These are phyloP conservation scores for Fraxinus quadrangulata DNA, from an alignment of 257 asterid species.

Conservation along the genomic window DNA sequence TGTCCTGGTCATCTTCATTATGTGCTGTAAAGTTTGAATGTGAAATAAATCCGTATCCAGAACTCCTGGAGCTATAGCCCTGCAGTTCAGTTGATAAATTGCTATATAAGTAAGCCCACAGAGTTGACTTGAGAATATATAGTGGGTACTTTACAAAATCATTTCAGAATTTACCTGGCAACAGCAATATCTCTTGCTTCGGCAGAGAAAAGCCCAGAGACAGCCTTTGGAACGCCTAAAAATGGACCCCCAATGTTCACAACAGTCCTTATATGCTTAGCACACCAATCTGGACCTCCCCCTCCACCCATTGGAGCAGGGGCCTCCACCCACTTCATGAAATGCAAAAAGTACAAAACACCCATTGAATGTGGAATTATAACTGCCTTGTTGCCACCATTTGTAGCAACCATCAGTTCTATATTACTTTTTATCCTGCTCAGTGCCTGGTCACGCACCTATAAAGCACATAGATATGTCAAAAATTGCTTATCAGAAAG, in stretches of 20 bases:
- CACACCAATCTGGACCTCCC: constrained; percentile 93
- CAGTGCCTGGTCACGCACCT: constrained; percentile 81
- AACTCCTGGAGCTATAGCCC: constrained; percentile 80
- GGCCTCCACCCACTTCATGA: constrained; percentile 95
- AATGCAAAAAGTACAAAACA: constrained; percentile 77
- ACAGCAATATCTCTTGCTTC: constrained; percentile 44
- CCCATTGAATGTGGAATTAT: constrained; percentile 96
- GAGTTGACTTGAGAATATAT: background rate
- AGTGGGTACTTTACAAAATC: background rate
- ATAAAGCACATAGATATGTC: constrained; percentile 20
- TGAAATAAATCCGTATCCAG: constrained; percentile 69
- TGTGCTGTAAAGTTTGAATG: constrained; percentile 75
- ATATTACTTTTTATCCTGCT: constrained; percentile 80
- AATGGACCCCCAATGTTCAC: constrained; percentile 91
- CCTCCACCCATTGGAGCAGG: constrained; percentile 96
- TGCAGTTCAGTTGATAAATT: constrained; percentile 29
- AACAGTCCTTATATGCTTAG: constrained; percentile 80
- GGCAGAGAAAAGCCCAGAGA: constrained; percentile 41
- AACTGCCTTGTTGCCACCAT: constrained; percentile 79
- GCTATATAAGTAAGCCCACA: background rate
- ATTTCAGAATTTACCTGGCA: constrained; percentile 30
- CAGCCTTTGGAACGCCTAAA: constrained; percentile 60
- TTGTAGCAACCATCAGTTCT: constrained; percentile 80
- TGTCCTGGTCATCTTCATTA: constrained; percentile 93
- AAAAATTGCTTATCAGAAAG: constrained; percentile 4